Conservation (phyloP, 2,329 filamentous ascomycete genomes). For the Aspergillus candidus region DNA sequence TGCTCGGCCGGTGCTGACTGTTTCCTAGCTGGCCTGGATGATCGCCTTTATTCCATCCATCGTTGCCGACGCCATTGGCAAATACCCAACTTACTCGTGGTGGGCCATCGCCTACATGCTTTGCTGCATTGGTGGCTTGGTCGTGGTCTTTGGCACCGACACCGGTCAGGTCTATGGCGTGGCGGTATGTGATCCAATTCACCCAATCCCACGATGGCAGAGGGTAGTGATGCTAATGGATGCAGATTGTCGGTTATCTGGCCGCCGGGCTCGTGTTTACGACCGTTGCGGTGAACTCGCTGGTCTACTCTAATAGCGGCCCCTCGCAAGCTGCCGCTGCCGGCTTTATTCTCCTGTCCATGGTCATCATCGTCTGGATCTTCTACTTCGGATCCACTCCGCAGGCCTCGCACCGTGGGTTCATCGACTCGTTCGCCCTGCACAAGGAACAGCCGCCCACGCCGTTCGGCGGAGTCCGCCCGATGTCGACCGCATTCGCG, state of each 20-base stretch:
- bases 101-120: slow-evolving; percentile 85
- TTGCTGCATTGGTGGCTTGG: slow-evolving; percentile 72
- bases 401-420: slow-evolving; percentile 75
- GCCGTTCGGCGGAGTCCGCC: slow-evolving; percentile 58
- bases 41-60: slow-evolving; percentile 86
- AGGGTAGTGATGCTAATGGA: slow-evolving; percentile 19
- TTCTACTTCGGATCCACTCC: slow-evolving; percentile 97
- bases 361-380: slow-evolving; percentile 93
- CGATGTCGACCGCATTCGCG: slow-evolving; percentile 65
- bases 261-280: slow-evolving; percentile 76
- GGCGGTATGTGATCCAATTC: slow-evolving; percentile 50
- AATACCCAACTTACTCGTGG: slow-evolving; percentile 84
- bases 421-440: slow-evolving; percentile 91
- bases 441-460: slow-evolving; percentile 66
- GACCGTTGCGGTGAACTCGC: slow-evolving; percentile 75
- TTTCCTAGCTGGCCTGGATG: slow-evolving; percentile 77
- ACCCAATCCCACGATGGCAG: not conserved
- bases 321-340: slow-evolving; percentile 76
- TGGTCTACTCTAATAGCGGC: slow-evolving; percentile 71
- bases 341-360: slow-evolving; percentile 88
- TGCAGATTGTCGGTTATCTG: slow-evolving; percentile 73
- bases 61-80: slow-evolving; percentile 54
- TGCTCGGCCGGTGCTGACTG: slow-evolving; percentile 1
- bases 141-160: slow-evolving; percentile 77
- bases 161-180: slow-evolving; percentile 84